Percentiles rank a stretch among this genome's conserved stretches.
phyloP scores from a whole-genome alignment of 2,329 filamentous ascomycete genomes.

The Nemania sp. region DNA sequence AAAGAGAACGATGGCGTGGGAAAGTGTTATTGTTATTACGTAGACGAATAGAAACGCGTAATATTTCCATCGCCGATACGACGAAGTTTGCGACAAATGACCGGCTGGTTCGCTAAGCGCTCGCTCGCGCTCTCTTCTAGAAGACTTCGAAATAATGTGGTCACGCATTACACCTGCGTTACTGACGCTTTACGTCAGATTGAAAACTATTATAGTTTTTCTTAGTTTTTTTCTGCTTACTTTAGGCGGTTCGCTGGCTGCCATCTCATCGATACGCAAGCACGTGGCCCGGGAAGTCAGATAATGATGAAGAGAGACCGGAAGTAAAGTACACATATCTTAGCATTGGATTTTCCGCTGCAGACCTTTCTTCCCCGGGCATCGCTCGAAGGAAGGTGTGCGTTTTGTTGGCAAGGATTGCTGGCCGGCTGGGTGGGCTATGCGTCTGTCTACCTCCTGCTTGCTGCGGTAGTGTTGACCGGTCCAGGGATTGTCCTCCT shows the following conservation, averaged over 20 bases:
- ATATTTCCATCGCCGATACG: slow-evolving; percentile 7
- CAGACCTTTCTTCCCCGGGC: neutral
- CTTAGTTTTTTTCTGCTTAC: slow-evolving; percentile 3
- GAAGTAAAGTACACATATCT: neutral
- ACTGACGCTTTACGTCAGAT: slow-evolving; percentile 9
- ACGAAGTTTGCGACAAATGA: neutral
- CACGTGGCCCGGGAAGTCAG: neutral
- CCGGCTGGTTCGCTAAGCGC: neutral
- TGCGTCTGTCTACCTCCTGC: slow-evolving; percentile 11
- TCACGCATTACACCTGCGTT: neutral
- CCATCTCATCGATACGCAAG: neutral
- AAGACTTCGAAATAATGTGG: slow-evolving; percentile 11
- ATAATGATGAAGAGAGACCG: neutral
- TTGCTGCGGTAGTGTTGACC: neutral
- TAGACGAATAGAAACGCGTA: slow-evolving; percentile 5
- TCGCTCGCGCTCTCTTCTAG: neutral
- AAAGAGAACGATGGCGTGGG: neutral
- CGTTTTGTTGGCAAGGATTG: neutral
- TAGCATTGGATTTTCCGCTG: neutral
- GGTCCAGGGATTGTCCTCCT: slow-evolving; percentile 17
- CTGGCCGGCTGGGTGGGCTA: neutral
- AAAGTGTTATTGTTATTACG: neutral
- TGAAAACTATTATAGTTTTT: too few relatives aligned
- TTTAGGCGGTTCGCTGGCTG: too few relatives aligned
- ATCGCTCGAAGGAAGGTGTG: neutral